phyloP scores from a whole-genome alignment of 441 rosid genomes.

The Euphorbia schlechtendalii region DNA sequence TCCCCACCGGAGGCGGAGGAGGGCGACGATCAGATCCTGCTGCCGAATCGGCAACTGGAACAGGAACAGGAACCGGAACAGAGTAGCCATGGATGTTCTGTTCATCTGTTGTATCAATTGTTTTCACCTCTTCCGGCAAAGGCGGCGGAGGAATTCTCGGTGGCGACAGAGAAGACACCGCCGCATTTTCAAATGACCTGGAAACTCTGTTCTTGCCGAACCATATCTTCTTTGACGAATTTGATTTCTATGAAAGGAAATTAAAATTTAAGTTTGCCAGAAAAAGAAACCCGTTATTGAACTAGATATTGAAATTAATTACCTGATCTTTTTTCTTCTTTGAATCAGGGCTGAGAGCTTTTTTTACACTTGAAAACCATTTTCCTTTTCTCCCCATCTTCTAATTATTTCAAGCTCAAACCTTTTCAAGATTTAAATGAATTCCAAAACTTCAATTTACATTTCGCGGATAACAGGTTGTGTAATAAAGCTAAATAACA shows the following conservation, averaged over 20 bases:
- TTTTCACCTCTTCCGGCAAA: slow-evolving; percentile 39
- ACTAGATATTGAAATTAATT: background rate
- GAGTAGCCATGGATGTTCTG: slow-evolving; percentile 25
- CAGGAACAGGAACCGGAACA: slow-evolving; percentile 36
- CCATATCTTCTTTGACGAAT: slow-evolving; percentile 42
- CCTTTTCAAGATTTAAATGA: slow-evolving; percentile 19
- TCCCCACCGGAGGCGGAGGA: slow-evolving; percentile 27
- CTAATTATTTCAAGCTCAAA: slow-evolving; percentile 31
- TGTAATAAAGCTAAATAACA: background rate
- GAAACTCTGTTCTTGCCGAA: slow-evolving; percentile 44
- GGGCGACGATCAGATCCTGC: slow-evolving; percentile 17
- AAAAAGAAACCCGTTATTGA: background rate
- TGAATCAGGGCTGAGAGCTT: slow-evolving; percentile 73
- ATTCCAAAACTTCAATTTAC: slow-evolving; percentile 2
- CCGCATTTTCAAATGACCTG: slow-evolving; percentile 26
- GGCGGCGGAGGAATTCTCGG: slow-evolving; percentile 26
- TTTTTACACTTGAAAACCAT: slow-evolving; percentile 86
- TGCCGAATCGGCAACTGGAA: slow-evolving; percentile 14
- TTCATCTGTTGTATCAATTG: slow-evolving; percentile 44
- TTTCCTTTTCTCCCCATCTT: slow-evolving; percentile 91
- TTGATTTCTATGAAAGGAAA: slow-evolving; percentile 36
- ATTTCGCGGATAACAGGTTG: no score
- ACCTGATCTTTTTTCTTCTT: slow-evolving; percentile 65
- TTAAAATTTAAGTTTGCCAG: background rate
- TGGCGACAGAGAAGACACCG: slow-evolving; percentile 24